Percentiles rank a stretch among this genome's conserved stretches.
Conservation (phyloP, 2,329 filamentous ascomycete species). For the Ambrosiella cleistominuta region DNA sequence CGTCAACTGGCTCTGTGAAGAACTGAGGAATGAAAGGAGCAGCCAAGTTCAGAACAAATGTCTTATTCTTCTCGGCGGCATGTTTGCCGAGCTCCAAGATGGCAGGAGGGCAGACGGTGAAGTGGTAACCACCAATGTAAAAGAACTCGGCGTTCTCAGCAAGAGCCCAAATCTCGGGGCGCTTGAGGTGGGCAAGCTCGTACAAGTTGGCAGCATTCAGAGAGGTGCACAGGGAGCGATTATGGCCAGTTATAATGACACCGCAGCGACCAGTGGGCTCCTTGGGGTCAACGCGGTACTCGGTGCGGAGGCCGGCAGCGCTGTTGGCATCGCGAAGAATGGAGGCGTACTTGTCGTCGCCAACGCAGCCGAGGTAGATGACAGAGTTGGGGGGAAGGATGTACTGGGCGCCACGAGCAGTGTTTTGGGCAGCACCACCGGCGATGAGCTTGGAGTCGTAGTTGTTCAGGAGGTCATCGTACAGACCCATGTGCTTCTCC, state of each 20-base stretch:
- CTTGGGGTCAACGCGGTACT: constrained; percentile 80
- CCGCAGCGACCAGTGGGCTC: constrained; percentile 83
- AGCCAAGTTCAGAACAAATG: constrained; percentile 77
- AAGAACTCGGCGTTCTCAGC: constrained; percentile 76
- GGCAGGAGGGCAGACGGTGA: constrained; percentile 86
- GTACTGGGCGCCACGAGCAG: constrained; percentile 90
- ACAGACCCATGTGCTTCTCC: constrained; percentile 74
- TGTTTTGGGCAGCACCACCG: constrained; percentile 94
- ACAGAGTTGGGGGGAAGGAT: constrained; percentile 78
- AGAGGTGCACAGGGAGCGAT: constrained; percentile 88
- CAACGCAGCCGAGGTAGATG: constrained; percentile 84
- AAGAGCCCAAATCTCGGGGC: constrained; percentile 76
- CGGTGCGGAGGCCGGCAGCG: constrained; percentile 74
- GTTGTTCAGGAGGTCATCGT: constrained; percentile 85
- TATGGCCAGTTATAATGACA: constrained; percentile 90
- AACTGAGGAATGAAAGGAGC: constrained; percentile 93
- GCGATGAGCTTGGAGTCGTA: constrained; percentile 87
- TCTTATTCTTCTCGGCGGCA: constrained; percentile 77
- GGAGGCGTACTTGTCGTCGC: constrained; percentile 88
- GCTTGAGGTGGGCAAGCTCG: constrained; percentile 82
- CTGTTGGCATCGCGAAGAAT: constrained; percentile 73
- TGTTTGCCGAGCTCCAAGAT: constrained; percentile 82
- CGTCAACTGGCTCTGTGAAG: constrained; percentile 91
- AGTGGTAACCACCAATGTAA: constrained; percentile 92
- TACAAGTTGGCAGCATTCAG: constrained; percentile 95